Evolutionary conservation across 176 grass and related monocot genomes (phyloP).

Genomic region (Raddia guianensis): DNA sequence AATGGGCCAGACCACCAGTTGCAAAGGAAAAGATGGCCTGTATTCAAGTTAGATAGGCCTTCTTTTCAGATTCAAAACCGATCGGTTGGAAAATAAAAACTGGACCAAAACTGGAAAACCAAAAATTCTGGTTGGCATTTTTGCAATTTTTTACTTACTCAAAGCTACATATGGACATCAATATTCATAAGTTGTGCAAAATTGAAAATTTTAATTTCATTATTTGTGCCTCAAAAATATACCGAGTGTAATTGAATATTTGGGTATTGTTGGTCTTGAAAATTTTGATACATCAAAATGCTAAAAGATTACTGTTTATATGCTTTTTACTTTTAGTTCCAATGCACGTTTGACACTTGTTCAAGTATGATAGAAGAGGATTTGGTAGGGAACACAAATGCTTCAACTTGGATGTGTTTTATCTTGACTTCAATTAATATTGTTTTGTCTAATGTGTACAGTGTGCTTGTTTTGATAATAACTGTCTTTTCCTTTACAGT

Average conservation of each 20-base stretch:
- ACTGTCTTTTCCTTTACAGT: constrained; percentile 40
- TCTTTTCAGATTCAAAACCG: too few species aligned
- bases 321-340: not conserved
- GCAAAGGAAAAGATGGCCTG: too few species aligned
- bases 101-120: too few species aligned
- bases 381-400: not conserved
- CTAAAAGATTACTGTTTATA: not conserved
- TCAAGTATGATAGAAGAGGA: not conserved
- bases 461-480: not conserved
- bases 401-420: not conserved
- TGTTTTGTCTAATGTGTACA: not conserved
- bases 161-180: not conserved
- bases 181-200: not conserved
- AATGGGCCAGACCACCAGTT: too few species aligned
- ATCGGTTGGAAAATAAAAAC: too few species aligned
- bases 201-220: not conserved
- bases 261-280: not conserved
- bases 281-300: not conserved
- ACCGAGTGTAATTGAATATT: not conserved
- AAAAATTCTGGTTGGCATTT: not conserved
- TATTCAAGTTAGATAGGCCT: too few species aligned
- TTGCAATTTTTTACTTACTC: not conserved
- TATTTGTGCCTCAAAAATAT: not conserved
- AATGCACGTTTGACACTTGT: not conserved
- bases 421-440: not conserved